These are phyloP conservation scores for Aspergillus carlsbadensis DNA, from an alignment of 495 filamentous ascomycete genomes.

Conservation along the genomic window DNA sequence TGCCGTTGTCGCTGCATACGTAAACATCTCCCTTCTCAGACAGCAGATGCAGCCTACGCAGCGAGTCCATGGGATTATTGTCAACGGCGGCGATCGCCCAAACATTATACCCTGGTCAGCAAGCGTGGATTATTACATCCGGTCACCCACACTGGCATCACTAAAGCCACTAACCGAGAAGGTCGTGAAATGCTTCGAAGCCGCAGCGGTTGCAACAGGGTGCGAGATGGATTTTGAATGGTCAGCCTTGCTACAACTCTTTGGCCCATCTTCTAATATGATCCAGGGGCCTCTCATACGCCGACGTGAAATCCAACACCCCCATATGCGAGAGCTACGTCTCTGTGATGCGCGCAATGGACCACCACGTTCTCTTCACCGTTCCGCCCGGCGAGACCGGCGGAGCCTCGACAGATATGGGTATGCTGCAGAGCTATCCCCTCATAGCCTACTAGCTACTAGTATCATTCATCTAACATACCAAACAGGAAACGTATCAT, in stretches of 20 bases:
- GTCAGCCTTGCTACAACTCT: conserved; percentile 12
- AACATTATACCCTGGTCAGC: conserved; percentile 57
- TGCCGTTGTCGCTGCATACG: conserved; percentile 60
- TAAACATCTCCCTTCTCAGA: conserved; percentile 56
- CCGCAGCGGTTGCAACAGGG: conserved; percentile 54
- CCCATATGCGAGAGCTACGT: conserved; percentile 51
- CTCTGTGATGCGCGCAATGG: conserved; percentile 47
- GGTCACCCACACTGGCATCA: conserved; percentile 33
- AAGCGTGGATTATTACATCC: conserved; percentile 55
- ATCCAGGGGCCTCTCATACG: conserved; percentile 45
- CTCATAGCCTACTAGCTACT: no score
- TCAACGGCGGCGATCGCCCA: conserved; percentile 44
- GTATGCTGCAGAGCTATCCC: conserved; percentile 24
- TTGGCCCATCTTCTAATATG: background rate
- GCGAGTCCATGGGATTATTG: conserved; percentile 45
- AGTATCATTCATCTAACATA: background rate
- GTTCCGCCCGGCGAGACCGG: conserved; percentile 25
- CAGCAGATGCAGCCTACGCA: conserved; percentile 55
- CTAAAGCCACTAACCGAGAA: conserved; percentile 47
- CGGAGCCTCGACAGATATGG: conserved; percentile 41
- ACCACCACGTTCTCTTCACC: conserved; percentile 40
- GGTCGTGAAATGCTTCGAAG: conserved; percentile 56
- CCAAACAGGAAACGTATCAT: conserved; percentile 54
- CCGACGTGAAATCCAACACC: conserved; percentile 50
- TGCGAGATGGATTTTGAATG: conserved; percentile 49